phyloP scores from a whole-genome alignment of 257 asterid species.

The Solanum microdontum region DNA sequence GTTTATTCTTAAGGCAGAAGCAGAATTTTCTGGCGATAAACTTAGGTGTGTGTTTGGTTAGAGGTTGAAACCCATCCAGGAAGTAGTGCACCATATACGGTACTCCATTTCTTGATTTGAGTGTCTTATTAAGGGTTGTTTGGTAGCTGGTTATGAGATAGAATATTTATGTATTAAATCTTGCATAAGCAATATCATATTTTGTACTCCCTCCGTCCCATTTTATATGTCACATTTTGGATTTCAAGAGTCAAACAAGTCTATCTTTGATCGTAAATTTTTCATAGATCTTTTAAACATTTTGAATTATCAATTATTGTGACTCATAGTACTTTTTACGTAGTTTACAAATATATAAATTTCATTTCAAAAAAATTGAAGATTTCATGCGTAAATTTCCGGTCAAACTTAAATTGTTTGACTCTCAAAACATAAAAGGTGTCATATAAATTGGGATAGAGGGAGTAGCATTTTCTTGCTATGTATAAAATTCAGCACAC shows the following conservation, averaged over 20 bases:
- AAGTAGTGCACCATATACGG: not conserved
- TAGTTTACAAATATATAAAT: too few relatives aligned
- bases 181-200: not conserved
- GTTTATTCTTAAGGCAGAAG: slow-evolving; percentile 6
- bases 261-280: too few relatives aligned
- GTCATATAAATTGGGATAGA: too few relatives aligned
- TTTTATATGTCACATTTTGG: too few relatives aligned
- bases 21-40: slow-evolving; percentile 12
- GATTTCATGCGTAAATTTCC: too few relatives aligned
- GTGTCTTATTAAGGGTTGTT: not conserved
- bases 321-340: too few relatives aligned
- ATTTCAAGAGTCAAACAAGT: too few relatives aligned
- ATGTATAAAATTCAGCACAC: not conserved
- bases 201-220: not conserved
- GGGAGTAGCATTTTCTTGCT: not conserved
- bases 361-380: too few relatives aligned
- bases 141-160: not conserved
- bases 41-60: slow-evolving; percentile 33
- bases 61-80: not conserved
- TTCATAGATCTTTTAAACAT: too few relatives aligned
- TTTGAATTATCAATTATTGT: too few relatives aligned
- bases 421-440: too few relatives aligned
- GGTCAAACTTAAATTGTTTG: too few relatives aligned
- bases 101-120: not conserved
- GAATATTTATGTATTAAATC: not conserved